Evolutionary conservation across 2,329 filamentous ascomycete species (phyloP).

Genomic region (Aspergillus versicolor): DNA sequence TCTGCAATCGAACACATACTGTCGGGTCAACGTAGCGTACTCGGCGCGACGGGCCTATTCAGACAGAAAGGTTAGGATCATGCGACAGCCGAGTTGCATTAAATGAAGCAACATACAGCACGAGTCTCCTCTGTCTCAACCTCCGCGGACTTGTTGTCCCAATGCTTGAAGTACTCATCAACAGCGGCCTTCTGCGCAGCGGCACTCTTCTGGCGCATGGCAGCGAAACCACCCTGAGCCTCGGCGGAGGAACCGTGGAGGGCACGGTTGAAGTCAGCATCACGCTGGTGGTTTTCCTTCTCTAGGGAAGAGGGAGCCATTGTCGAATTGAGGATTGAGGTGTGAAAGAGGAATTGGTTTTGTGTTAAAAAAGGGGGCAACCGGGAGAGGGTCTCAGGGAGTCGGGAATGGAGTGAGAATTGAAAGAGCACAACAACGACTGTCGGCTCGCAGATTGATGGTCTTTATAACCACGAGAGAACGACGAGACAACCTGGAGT

Average conservation of each 20-base stretch:
- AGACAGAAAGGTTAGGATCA: constrained; percentile 13
- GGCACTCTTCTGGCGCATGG: constrained; percentile 82
- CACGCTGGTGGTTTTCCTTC: constrained; percentile 76
- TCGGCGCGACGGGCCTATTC: constrained; percentile 72
- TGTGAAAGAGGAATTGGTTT: constrained; percentile 18
- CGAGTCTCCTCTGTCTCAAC: constrained; percentile 81
- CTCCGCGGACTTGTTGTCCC: constrained; percentile 77
- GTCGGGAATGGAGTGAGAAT: constrained; percentile 6
- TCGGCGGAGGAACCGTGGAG: constrained; percentile 75
- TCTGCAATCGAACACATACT: constrained; percentile 59
- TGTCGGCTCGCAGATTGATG: background rate
- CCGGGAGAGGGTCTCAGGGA: background rate
- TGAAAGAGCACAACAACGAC: constrained; percentile 1
- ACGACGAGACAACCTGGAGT: background rate
- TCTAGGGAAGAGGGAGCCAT: constrained; percentile 66
- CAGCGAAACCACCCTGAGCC: constrained; percentile 70
- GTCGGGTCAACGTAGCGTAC: constrained; percentile 89
- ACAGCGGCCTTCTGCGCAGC: constrained; percentile 76
- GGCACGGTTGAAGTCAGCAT: constrained; percentile 87
- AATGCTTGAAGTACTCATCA: constrained; percentile 95
- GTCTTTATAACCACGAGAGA: background rate
- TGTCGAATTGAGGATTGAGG: constrained; percentile 21
- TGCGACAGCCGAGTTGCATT: background rate
- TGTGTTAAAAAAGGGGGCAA: constrained; percentile 5
- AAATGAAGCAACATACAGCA: constrained; percentile 57